Conservation (phyloP, 2,329 filamentous ascomycete genomes). For the Phialophora macrospora region DNA sequence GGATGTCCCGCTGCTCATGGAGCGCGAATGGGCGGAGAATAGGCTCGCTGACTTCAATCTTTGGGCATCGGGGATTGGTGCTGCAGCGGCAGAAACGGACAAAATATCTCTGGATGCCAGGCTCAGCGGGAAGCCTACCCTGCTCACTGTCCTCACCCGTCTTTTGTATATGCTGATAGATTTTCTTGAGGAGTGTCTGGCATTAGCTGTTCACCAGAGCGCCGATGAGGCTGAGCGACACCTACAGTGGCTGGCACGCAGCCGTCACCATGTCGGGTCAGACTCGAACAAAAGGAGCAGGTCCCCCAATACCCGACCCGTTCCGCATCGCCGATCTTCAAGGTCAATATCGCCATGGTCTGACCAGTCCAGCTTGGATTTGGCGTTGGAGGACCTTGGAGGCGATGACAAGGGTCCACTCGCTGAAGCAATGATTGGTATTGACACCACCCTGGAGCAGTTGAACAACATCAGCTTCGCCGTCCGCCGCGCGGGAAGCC, state of each 20-base stretch:
- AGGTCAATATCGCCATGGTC: conserved; percentile 18
- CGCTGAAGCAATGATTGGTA: conserved; percentile 6
- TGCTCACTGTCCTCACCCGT: neutral
- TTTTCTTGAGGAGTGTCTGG: conserved; percentile 1
- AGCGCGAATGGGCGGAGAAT: conserved; percentile 18
- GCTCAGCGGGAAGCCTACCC: neutral
- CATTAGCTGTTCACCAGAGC: neutral
- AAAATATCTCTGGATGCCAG: conserved; percentile 5
- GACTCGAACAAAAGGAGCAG: neutral
- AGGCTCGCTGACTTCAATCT: conserved; percentile 13
- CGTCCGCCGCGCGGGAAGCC: conserved; percentile 6
- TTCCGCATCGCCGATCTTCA: neutral
- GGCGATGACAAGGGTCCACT: neutral
- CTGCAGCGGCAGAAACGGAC: neutral
- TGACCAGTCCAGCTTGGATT: conserved; percentile 10
- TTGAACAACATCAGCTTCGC: conserved; percentile 10
- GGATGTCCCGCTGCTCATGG: conserved; percentile 6
- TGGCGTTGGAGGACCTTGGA: neutral
- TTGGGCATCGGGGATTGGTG: conserved; percentile 12
- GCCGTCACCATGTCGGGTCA: neutral
- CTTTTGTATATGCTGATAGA: neutral
- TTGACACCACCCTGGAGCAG: conserved; percentile 5
- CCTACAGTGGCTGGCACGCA: neutral
- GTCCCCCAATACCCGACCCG: neutral
- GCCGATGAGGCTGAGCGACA: neutral